Evolutionary conservation across 768 basidiomycete species (phyloP).

Genomic region (Lepiota brunneoincarnata): DNA sequence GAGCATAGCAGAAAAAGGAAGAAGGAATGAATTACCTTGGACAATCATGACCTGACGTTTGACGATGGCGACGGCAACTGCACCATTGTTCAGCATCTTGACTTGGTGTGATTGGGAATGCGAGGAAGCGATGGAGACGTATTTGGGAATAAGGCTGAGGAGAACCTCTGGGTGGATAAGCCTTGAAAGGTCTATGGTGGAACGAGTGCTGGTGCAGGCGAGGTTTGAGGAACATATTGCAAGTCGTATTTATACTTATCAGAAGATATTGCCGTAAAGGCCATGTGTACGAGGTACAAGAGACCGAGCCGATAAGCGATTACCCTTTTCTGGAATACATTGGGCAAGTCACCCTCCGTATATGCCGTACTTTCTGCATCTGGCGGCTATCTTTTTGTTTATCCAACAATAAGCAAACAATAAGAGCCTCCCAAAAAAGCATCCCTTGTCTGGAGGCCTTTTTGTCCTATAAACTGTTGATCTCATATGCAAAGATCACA

Average conservation of each 20-base stretch:
- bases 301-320: neutral
- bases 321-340: neutral
- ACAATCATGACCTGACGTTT: conserved; percentile 67
- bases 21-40: conserved; percentile 44
- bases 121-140: neutral
- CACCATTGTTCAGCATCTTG: conserved; percentile 49
- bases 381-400: neutral
- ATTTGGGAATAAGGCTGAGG: neutral
- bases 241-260: neutral
- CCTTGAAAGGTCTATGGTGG: neutral
- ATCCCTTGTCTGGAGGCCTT: neutral
- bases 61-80: conserved; percentile 66
- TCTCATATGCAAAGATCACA: neutral
- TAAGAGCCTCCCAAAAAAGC: neutral
- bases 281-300: neutral
- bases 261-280: neutral
- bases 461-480: neutral
- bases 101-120: neutral
- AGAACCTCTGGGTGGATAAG: neutral
- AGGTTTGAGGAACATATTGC: neutral
- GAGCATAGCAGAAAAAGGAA: neutral
- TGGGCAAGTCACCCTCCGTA: neutral
- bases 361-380: neutral
- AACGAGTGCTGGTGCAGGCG: neutral
- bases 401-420: conserved; percentile 4